Evolutionary conservation across 2,329 filamentous ascomycete species (phyloP), one percentile per base, ranked within the genome.

Genomic region (Paraconiothyrium sp.): DNA sequence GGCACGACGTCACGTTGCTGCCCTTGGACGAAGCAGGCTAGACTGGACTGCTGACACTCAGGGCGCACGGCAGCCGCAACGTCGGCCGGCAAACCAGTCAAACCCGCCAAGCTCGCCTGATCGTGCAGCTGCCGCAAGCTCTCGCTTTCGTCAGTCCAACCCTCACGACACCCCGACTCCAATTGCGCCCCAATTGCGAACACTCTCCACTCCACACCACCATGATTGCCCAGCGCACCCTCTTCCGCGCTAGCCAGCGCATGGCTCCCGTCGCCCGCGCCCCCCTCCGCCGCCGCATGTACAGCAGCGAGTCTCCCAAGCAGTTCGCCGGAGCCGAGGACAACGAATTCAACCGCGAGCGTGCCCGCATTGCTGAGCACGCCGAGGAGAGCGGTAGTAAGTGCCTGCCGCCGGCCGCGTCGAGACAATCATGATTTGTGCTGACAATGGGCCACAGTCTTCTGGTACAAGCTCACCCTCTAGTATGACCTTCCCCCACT

Each of bases 391-490:
- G 92, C 71, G 91, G 90, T 81, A 90, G 94, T 97, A 79, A 80
- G 91, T 71, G 30, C 11, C 47, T 11, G 48, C 41, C 20, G n/a
- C 39, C 39, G 7, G 24, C 20, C n/a, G 32, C 35, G 14, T 30
- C 13, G 39, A 7, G 39, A 10, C 24, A 13, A 2, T 11, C 22
- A 41, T 47, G 11, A n/a, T n/a, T 1, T 51, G 44, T 51, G 44
- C 43, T 54, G 20, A 63, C 43, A 24, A 20, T 37, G 39, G 30
- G 47, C 35, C 10, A 58, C 78, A 97, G 94, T 93, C 76, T 89
- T 97, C 76, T 99, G 95, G 95, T 90, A 88, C 82, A 98, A 96
- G 87, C 90, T 98, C 75, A 95, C 93, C 68, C 86, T 97, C 85
- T 98, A 92, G 94, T 97, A 92, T 83, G 92, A 84, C 70, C 58